Conservation (phyloP, 495 filamentous ascomycete genomes). For the Delitschia confertaspora region DNA sequence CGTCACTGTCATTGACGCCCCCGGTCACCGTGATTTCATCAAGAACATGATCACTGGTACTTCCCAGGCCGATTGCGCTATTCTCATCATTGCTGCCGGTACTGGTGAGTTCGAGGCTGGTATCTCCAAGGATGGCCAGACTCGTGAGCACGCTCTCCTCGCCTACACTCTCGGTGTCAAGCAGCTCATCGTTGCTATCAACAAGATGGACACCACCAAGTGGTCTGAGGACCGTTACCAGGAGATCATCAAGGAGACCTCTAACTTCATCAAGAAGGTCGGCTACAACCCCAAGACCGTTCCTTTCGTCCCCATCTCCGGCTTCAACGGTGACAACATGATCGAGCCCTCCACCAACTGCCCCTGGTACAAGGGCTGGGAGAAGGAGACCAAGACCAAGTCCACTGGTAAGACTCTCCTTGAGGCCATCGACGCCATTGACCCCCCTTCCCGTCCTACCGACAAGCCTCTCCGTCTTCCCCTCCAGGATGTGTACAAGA, state of each 20-base stretch:
- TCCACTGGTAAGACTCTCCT: slow-evolving; percentile 91
- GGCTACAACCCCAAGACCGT: slow-evolving; percentile 99
- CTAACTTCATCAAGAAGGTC: slow-evolving; percentile 99
- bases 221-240: slow-evolving; percentile 94
- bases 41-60: slow-evolving; percentile 99
- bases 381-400: slow-evolving; percentile 98
- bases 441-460: slow-evolving; percentile 83
- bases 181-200: slow-evolving; percentile 99
- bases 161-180: slow-evolving; percentile 99
- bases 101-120: slow-evolving; percentile 99
- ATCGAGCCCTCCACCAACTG: slow-evolving; percentile 84
- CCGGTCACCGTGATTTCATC: slow-evolving; percentile 99
- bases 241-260: slow-evolving; percentile 99
- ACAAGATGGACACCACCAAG: slow-evolving; percentile 99
- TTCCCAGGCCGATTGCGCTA: slow-evolving; percentile 97
- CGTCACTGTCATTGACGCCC: slow-evolving; percentile 98
- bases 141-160: slow-evolving; percentile 99
- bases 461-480: slow-evolving; percentile 99
- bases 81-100: slow-evolving; percentile 99
- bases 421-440: slow-evolving; percentile 96
- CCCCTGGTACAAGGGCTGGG: slow-evolving; percentile 99
- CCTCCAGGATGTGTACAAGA: slow-evolving; percentile 99
- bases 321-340: slow-evolving; percentile 99
- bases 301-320: slow-evolving; percentile 98
- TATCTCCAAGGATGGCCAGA: slow-evolving; percentile 99